Evolutionary conservation across 108 stramenopile genomes (phyloP), one percentile per base, ranked within the genome.

Genomic region (Skeletonema grethae): DNA sequence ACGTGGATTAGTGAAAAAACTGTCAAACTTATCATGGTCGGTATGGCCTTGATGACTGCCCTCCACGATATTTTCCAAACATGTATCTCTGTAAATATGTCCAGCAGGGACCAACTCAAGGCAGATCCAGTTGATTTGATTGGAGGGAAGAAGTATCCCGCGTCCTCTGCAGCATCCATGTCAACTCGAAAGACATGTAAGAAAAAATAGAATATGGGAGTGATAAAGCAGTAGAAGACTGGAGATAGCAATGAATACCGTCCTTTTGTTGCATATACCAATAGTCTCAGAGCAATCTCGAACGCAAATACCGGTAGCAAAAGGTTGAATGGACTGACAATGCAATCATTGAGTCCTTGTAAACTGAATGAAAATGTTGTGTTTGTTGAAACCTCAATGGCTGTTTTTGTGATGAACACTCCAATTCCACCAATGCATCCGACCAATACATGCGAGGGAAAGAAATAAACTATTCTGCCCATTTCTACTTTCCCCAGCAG

Each of bases 1-100:
- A 93, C 89, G 66, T 93, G 92, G 43, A 89, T 87, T 39, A 93
- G 65, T 10, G 82, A 80, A 69, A 93, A 93, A 25, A 79, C 69
- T 57, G 76, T 66, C 72, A 90, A 70, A 22, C 80, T 79, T 11
- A 88, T 9, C 58, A 88, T 65, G 0, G 87, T 87, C 15, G 84
- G 86, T 3, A 84, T 58, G 0, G 76, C 60, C 28, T 84, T 74
- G 16, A 48, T 15, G n/a, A 92, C 65, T 3, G 87, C 87, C 9
- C 35, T 56, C 85, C 85, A 92, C 5, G 83, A 85, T 13, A 79
- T 60, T 15, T 28, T 18, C 12, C 15, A 29, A 13, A 48, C 13
- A 60, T 70, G 12, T 30, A 87, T 67, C 30, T 53, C 67, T 0
- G 72, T 39, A 57, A 88, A 68, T 12, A 88, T 84, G 67, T 87